Conservation (phyloP, 2,329 filamentous ascomycete species). For the Aspergillus costaricaensis region DNA sequence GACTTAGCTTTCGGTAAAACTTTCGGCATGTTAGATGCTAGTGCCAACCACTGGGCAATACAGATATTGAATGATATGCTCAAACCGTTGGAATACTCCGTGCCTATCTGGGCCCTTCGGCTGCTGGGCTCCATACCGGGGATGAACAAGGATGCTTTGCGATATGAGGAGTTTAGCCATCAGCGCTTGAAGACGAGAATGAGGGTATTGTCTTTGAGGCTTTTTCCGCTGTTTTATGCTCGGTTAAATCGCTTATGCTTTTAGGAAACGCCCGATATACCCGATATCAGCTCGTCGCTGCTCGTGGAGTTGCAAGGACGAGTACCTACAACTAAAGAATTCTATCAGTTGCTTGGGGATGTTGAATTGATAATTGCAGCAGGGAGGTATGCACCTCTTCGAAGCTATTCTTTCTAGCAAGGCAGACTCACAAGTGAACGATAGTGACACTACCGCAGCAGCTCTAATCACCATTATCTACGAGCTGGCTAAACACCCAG, state of each 20-base stretch:
- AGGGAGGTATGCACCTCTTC: neutral
- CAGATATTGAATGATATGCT: neutral
- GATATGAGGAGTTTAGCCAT: neutral
- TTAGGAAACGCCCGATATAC: neutral
- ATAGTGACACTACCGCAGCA: slow-evolving; percentile 12
- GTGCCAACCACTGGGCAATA: neutral
- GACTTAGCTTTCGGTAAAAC: slow-evolving; percentile 16
- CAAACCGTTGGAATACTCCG: neutral
- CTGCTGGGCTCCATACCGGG: neutral
- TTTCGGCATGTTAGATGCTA: slow-evolving; percentile 5
- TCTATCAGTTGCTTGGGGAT: neutral
- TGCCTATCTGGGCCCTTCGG: neutral
- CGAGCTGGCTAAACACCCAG: slow-evolving; percentile 1
- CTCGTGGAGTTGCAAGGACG: neutral
- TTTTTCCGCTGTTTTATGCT: neutral
- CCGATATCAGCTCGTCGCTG: neutral
- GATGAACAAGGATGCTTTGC: neutral
- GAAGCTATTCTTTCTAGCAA: too few species aligned
- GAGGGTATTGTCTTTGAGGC: neutral
- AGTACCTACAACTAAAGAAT: neutral
- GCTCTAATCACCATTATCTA: neutral
- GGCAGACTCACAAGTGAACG: neutral
- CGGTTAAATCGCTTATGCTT: neutral
- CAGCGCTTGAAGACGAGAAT: neutral
- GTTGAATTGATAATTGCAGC: neutral